Percentiles rank a stretch among this genome's conserved stretches.
phyloP scores from a whole-genome alignment of 495 filamentous ascomycete genomes.

The Pyrenula aspistea region DNA sequence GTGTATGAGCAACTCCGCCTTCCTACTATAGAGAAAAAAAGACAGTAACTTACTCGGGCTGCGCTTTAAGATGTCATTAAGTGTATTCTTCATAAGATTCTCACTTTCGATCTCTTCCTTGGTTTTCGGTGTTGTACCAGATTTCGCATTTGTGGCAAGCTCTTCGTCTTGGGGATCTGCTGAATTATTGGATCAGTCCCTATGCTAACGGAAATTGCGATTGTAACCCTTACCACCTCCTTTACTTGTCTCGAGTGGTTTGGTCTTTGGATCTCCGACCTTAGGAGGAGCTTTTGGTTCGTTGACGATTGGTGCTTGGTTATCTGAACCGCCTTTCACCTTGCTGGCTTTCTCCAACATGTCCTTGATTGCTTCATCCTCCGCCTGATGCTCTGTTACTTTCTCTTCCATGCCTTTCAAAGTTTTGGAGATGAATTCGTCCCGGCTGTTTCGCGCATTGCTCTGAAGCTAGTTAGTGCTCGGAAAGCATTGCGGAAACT shows the following conservation, averaged over 20 bases:
- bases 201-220: too few species aligned
- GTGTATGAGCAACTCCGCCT: too few species aligned
- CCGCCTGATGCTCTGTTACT: conserved; percentile 17
- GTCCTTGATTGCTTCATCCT: conserved; percentile 16
- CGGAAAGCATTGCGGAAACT: background rate
- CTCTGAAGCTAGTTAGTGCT: conserved; percentile 20
- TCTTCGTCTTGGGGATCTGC: background rate
- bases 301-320: background rate
- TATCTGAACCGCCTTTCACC: background rate
- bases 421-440: conserved; percentile 46
- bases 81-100: background rate
- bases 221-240: background rate
- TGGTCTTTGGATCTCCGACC: background rate
- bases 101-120: background rate
- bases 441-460: conserved; percentile 23
- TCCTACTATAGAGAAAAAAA: too few species aligned
- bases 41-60: background rate
- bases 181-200: too few species aligned
- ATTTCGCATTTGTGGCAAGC: background rate
- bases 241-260: background rate
- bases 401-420: conserved; percentile 30
- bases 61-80: background rate
- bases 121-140: background rate
- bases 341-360: conserved; percentile 13
- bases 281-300: background rate